Evolutionary conservation across 257 asterid species (phyloP), one percentile per base, ranked within the genome.

Genomic region (Ophiorrhiza pumila): DNA sequence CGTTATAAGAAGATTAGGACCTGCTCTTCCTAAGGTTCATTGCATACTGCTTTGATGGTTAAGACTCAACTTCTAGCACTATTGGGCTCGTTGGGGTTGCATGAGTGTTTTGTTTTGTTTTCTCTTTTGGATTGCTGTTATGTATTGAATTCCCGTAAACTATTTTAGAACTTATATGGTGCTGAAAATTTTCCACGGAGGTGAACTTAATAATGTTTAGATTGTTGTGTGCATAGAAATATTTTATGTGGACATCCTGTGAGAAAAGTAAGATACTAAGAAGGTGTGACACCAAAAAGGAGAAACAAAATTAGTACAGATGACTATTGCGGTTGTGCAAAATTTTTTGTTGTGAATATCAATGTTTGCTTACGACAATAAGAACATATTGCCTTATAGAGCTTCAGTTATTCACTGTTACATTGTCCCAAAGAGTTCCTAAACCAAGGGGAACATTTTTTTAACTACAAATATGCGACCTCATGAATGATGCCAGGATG

Each of bases 1-100:
- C 70, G 82, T 87, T 71, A 71, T 87, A 43, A 83, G 69, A 71
- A 84, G 89, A 85, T 78, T 89, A 56, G 74, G 80, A 63, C 91
- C 95, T 66, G 75, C 86, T 81, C 77, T 83, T 80, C 89, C 91
- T 20, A 85, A 91, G 98, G 96, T 93, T 77, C 56, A 79, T 75
- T 79, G 69, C 76, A 74, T 77, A 72, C 64, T 76, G 78, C 79
- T 74, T 64, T 76, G 77, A 77, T 83, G 71, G 76, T 83, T 73
- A 70, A 73, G 56, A 70, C 78, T 82, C 71, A 53, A 58, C 76
- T 75, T 58, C 71, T 73, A 56, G 77, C 72, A 41, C 62, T 72
- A 60, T 58, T 73, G 68, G 45, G n/a, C 77, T 66, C 50, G 43
- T 74, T 71, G 47, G 37, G 65, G 65, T 76, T 22, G 57, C 65